A percentile compares a stretch with the other conserved stretches of the same genome.
phyloP scores from a whole-genome alignment of 1,284 basidiomycete species.

The Melampsora larici-populina region DNA sequence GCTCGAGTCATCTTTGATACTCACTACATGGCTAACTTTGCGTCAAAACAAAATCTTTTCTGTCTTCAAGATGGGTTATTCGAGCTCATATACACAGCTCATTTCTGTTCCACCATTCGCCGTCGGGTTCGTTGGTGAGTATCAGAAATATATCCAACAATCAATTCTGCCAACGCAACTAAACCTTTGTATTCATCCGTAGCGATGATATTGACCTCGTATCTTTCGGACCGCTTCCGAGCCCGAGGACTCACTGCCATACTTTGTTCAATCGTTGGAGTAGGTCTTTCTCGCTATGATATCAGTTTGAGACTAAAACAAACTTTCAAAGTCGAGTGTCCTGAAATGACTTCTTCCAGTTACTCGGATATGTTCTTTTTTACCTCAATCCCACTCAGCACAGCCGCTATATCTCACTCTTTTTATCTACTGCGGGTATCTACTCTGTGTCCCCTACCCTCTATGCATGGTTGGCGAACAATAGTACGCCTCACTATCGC shows the following conservation, averaged over 20 bases:
- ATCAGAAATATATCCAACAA: not conserved
- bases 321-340: too few species aligned
- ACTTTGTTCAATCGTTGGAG: not conserved
- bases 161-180: not conserved
- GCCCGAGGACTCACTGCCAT: constrained; percentile 32
- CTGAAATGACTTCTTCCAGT: constrained; percentile 1
- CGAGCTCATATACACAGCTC: constrained; percentile 30
- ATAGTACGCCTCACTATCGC: constrained; percentile 38
- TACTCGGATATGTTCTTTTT: constrained; percentile 29
- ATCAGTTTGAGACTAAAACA: too few species aligned
- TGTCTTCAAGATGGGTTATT: constrained; percentile 25
- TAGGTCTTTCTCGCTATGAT: not conserved
- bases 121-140: constrained; percentile 23
- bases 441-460: constrained; percentile 36
- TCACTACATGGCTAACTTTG: not conserved
- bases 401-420: constrained; percentile 16
- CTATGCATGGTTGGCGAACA: constrained; percentile 40
- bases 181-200: not conserved
- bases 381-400: not conserved
- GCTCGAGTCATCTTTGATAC: constrained; percentile 5
- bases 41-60: not conserved
- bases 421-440: constrained; percentile 28
- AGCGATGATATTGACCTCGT: constrained; percentile 37
- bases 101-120: constrained; percentile 40
- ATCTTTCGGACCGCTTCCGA: constrained; percentile 36